These are phyloP conservation scores for Leucosporidium yakuticum DNA, from an alignment of 768 basidiomycete genomes.

Conservation along the genomic window DNA sequence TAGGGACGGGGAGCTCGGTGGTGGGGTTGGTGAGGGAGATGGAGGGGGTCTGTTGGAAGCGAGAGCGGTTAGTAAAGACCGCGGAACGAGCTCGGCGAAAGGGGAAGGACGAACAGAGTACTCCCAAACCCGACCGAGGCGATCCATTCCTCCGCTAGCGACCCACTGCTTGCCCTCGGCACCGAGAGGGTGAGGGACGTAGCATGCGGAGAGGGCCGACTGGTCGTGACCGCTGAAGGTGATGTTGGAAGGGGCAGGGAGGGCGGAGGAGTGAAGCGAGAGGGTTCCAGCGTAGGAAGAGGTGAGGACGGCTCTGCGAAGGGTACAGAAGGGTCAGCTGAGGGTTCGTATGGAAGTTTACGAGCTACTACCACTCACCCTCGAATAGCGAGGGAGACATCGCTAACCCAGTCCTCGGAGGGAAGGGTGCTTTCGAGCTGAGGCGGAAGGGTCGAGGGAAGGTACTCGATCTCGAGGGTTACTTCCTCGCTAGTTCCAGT, in stretches of 20 bases:
- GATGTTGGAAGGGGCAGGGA: constrained; percentile 53
- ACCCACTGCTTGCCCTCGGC: constrained; percentile 22
- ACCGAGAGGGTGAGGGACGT: constrained; percentile 47
- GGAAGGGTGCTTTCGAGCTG: constrained; percentile 70
- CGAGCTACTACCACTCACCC: constrained; percentile 12
- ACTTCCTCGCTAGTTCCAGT: constrained; percentile 77
- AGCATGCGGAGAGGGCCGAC: constrained; percentile 61
- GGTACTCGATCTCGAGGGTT: constrained; percentile 85
- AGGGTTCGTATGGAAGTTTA: not conserved
- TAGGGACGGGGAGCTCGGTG: constrained; percentile 40
- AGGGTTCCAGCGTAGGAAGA: constrained; percentile 74
- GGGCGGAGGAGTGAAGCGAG: constrained; percentile 62
- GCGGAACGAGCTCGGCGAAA: not conserved
- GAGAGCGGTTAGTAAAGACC: not conserved
- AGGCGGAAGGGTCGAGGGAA: constrained; percentile 81
- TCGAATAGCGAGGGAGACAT: constrained; percentile 45
- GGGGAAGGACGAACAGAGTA: constrained; percentile 17
- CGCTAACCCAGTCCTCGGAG: constrained; percentile 92
- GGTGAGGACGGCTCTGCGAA: constrained; percentile 48
- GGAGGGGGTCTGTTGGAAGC: constrained; percentile 31
- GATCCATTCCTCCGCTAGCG: constrained; percentile 62
- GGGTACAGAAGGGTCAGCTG: not conserved
- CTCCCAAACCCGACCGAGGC: constrained; percentile 35
- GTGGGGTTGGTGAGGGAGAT: constrained; percentile 41
- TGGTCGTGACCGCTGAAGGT: constrained; percentile 56